Conservation (phyloP, 1,284 basidiomycete species). For the Fomitopsis schrenkii region DNA sequence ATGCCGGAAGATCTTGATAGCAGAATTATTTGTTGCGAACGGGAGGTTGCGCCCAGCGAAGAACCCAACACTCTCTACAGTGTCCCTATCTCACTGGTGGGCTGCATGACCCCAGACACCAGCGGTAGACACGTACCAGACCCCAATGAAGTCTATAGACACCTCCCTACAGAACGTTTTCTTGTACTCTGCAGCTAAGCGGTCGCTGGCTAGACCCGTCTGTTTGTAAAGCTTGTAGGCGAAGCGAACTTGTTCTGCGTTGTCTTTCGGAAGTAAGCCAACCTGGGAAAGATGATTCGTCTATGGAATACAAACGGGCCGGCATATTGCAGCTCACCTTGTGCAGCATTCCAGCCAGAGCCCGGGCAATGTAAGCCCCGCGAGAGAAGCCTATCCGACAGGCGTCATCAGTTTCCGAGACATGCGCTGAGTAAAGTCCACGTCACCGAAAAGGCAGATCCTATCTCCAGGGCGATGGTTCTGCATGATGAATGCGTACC, state of each 20-base stretch:
- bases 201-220: slow-evolving; percentile 35
- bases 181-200: slow-evolving; percentile 43
- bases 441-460: slow-evolving; percentile 51
- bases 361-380: slow-evolving; percentile 45
- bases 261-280: slow-evolving; percentile 45
- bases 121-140: slow-evolving; percentile 18
- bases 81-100: slow-evolving; percentile 23
- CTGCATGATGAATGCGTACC: slow-evolving; percentile 62
- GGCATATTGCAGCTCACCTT: slow-evolving; percentile 7
- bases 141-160: slow-evolving; percentile 45
- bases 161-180: slow-evolving; percentile 45
- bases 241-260: slow-evolving; percentile 49
- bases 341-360: slow-evolving; percentile 40
- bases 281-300: slow-evolving; percentile 25
- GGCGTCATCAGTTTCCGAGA: no score
- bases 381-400: slow-evolving; percentile 28
- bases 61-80: slow-evolving; percentile 35
- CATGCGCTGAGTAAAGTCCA: slow-evolving; percentile 22
- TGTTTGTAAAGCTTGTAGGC: slow-evolving; percentile 53
- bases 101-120: neutral
- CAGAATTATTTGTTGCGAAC: slow-evolving; percentile 33
- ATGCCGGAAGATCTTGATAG: slow-evolving; percentile 37
- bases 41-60: slow-evolving; percentile 34
- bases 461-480: slow-evolving; percentile 46
- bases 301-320: slow-evolving; percentile 3